Base-by-base conservation (phyloP, 106 monocot genomes). In the Ottelia alismoides region DNA sequence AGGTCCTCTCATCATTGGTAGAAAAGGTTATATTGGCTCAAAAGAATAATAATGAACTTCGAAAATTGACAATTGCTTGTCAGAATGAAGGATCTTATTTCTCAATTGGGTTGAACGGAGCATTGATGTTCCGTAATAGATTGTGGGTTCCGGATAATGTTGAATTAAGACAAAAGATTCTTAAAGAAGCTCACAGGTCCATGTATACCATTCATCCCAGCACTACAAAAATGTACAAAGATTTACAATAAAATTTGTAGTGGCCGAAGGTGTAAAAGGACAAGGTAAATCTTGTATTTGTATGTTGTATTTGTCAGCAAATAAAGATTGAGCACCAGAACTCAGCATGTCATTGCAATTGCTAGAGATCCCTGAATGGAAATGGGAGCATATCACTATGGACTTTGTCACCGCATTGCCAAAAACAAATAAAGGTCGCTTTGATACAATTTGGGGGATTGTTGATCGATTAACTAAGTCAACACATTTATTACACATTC, bases 401-500 rank as follows among this genome's bases (percentile, higher is more conserved):
- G 58, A 45, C 22, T 58, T 58, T 45, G 24, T 58, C 25, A 45
- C 0, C 5, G 23, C 24, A 1, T 26, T 58, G 0, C 35, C 30
- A 44, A 58, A 14, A 22, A 57, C 56, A 19, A 22, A 20, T 14
- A 2, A 12, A 0, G 14, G 31, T 0, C n/a, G 32, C n/a, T n/a
- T n/a, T 18, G 58, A 58, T 58, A 23, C 25, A 16, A 22, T 58
- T 44, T 58, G 58, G 58, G 25, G 40, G 44, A 45, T 58, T 24
- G 58, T 45, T 1, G 58, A 58, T 0, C 1, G 22, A 11, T 18
- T 58, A 18, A 58, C 58, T 0, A 58, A 44, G 25, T 45, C 44
- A 25, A 7, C 58, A 12, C 58, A 45, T 22, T 58, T 58, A 0
- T 22, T 58, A 26, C 0, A 9, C 22, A 35, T 45, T 2, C 10